Conservation (phyloP, 768 basidiomycete genomes). For the Calocera cornea region DNA sequence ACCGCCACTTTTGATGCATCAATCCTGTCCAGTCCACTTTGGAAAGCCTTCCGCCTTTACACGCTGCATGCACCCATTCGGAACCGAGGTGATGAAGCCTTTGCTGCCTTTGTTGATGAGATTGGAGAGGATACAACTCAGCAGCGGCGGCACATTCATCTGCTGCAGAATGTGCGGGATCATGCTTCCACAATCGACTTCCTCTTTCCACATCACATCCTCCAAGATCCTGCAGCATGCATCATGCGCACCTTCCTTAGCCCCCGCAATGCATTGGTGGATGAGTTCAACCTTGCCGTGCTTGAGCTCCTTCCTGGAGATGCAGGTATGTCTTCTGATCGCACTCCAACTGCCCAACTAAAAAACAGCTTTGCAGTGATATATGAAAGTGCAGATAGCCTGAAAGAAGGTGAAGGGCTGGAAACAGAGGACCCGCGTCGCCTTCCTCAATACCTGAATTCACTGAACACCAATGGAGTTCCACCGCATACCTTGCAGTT, state of each 20-base stretch:
- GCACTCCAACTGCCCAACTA: not conserved
- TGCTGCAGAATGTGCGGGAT: conserved; percentile 15
- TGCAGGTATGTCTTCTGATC: not conserved
- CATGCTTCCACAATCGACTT: conserved; percentile 18
- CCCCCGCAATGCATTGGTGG: not conserved
- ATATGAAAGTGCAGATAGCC: conserved; percentile 12
- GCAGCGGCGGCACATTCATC: conserved; percentile 16
- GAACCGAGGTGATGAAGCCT: conserved; percentile 27
- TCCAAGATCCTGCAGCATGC: conserved; percentile 15
- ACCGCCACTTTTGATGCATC: conserved; percentile 26
- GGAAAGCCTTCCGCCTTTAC: conserved; percentile 22
- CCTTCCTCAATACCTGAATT: conserved; percentile 17
- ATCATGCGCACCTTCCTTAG: not conserved
- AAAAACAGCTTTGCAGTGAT: not conserved
- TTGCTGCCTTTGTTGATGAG: conserved; percentile 27
- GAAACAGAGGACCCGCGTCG: conserved; percentile 13
- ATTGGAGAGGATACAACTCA: conserved; percentile 28
- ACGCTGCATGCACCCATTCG: conserved; percentile 25
- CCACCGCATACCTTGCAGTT: conserved; percentile 21
- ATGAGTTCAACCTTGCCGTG: not conserved
- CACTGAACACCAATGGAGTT: conserved; percentile 15
- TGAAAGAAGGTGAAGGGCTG: conserved; percentile 18
- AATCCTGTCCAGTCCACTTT: conserved; percentile 26
- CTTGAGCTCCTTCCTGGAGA: not conserved
- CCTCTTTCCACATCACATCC: conserved; percentile 20